Percentiles rank a stretch among this genome's conserved stretches.
phyloP scores from a whole-genome alignment of 345 rosid species.

The Eucalyptus pumila region DNA sequence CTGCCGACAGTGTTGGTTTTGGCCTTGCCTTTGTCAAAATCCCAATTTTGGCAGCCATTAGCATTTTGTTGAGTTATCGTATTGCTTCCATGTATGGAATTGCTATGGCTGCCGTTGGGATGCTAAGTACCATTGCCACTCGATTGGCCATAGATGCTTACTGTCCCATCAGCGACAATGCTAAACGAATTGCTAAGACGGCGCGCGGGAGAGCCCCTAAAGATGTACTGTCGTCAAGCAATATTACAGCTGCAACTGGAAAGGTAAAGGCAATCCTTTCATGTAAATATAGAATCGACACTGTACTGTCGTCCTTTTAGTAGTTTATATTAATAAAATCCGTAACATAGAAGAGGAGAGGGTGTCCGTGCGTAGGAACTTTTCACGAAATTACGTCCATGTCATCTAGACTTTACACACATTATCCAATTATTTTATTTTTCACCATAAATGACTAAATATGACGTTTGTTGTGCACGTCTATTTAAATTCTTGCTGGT shows the following conservation, averaged over 20 bases:
- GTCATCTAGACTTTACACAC: neutral
- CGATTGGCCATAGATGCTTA: slow-evolving; percentile 27
- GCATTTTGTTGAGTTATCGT: slow-evolving; percentile 17
- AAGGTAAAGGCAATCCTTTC: neutral
- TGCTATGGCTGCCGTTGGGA: slow-evolving; percentile 28
- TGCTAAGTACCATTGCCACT: slow-evolving; percentile 31
- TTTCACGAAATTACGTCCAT: neutral
- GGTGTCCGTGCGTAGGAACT: neutral
- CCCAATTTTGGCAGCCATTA: slow-evolving; percentile 19
- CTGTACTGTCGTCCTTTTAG: neutral
- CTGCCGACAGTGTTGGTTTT: slow-evolving; percentile 20
- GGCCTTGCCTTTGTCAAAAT: slow-evolving; percentile 22
- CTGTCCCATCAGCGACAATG: slow-evolving; percentile 29
- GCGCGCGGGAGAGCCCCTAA: slow-evolving; percentile 2
- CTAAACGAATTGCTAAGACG: slow-evolving; percentile 28
- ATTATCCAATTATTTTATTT: neutral
- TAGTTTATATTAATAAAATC: too few relatives aligned
- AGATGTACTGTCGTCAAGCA: too few relatives aligned
- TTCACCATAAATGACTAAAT: too few relatives aligned
- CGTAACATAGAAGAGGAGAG: neutral
- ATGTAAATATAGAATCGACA: too few relatives aligned
- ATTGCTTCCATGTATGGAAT: slow-evolving; percentile 31
- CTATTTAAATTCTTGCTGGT: neutral
- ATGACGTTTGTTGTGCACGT: neutral
- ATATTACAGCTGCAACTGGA: slow-evolving; percentile 17